These are phyloP conservation scores for Malassezia furfur DNA, from an alignment of 1,284 basidiomycete species.

Conservation along the genomic window DNA sequence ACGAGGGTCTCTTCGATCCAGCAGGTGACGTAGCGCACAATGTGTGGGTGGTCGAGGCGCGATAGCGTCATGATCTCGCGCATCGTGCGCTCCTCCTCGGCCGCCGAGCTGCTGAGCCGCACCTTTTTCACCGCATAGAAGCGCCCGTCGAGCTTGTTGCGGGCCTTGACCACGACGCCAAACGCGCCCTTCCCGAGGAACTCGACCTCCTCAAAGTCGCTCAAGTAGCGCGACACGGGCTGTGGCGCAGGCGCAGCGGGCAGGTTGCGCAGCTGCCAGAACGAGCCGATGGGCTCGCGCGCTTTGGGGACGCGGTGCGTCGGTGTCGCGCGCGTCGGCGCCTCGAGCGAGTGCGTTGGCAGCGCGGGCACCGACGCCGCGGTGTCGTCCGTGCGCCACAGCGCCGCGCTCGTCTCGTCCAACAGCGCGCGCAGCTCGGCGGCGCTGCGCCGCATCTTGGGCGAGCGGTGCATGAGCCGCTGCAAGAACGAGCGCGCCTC, in stretches of 20 bases:
- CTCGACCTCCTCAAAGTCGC: constrained; percentile 47
- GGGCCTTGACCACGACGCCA: constrained; percentile 84
- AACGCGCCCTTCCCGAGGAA: constrained; percentile 72
- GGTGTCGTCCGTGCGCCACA: constrained; percentile 11
- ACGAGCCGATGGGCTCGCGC: constrained; percentile 20
- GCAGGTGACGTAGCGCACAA: constrained; percentile 64
- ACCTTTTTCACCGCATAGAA: constrained; percentile 73
- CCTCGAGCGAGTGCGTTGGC: not conserved
- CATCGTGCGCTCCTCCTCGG: constrained; percentile 76
- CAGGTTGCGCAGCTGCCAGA: constrained; percentile 37
- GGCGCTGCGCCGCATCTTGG: constrained; percentile 27
- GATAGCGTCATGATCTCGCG: constrained; percentile 84
- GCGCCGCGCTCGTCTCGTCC: constrained; percentile 31
- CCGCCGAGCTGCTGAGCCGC: constrained; percentile 61
- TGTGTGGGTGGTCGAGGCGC: constrained; percentile 73
- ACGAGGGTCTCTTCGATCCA: constrained; percentile 42
- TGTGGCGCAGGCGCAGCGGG: constrained; percentile 4
- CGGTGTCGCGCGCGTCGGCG: no score
- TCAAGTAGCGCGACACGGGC: constrained; percentile 37
- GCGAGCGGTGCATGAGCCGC: constrained; percentile 31
- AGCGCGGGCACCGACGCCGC: constrained; percentile 16
- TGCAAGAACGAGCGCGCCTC: constrained; percentile 23
- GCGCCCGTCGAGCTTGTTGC: constrained; percentile 60
- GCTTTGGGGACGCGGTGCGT: not conserved
- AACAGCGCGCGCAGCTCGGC: constrained; percentile 23